These are phyloP conservation scores for Lachancea mirantina DNA, from an alignment of 805 yeast species.

Conservation along the genomic window DNA sequence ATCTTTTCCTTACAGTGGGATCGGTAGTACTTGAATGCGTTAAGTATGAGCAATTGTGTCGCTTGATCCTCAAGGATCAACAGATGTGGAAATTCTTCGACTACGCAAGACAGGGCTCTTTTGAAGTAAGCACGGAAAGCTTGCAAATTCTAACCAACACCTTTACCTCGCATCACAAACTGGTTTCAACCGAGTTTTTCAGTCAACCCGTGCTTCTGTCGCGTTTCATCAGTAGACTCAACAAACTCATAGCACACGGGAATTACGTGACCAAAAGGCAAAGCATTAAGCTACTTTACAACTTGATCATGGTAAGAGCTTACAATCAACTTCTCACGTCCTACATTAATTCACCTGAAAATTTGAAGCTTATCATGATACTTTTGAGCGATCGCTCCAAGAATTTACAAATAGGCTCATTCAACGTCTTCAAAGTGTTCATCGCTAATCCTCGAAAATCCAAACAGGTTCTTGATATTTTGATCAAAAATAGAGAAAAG, in stretches of 20 bases:
- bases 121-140: constrained; percentile 87
- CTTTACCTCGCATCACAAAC: constrained; percentile 58
- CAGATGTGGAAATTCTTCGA: constrained; percentile 77
- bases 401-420: constrained; percentile 84
- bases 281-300: constrained; percentile 67
- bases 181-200: constrained; percentile 63
- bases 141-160: constrained; percentile 69
- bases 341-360: constrained; percentile 75
- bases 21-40: constrained; percentile 78
- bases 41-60: constrained; percentile 64
- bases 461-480: constrained; percentile 69
- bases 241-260: constrained; percentile 61
- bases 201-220: constrained; percentile 41
- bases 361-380: constrained; percentile 80
- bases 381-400: constrained; percentile 81
- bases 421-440: constrained; percentile 87
- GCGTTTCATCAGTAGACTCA: constrained; percentile 54
- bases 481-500: constrained; percentile 76
- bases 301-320: constrained; percentile 60
- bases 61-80: constrained; percentile 50
- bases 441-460: constrained; percentile 94
- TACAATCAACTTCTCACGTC: constrained; percentile 66
- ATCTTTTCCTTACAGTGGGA: constrained; percentile 67
- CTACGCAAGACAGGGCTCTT: constrained; percentile 66
- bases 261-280: constrained; percentile 93